Base-by-base conservation (phyloP, 805 yeast species). In the Candida chauliodis region DNA sequence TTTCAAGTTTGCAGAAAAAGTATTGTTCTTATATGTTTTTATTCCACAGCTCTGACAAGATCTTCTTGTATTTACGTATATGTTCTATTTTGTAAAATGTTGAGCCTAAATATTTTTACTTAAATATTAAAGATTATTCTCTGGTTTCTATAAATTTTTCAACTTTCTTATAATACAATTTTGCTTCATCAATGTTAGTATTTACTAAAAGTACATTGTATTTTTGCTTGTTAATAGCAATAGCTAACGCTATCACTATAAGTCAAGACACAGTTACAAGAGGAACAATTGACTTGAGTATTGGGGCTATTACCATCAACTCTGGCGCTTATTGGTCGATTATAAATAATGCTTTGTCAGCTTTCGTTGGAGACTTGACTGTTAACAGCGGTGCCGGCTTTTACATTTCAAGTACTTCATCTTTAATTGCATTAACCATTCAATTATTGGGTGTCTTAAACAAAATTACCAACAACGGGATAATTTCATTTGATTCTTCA, bases 291-390 rank as follows among this genome's bases (percentile, higher is more conserved):
- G 36, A 40, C 18, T 22, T 55, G 23, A 11, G 41, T 11, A 22
- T 54, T 24, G 62, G 59, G 13, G 45, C 39, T 34, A 40, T 53
- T 19, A 48, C 41, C 10, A 43, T 60, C 18, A 30, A 34, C n/a
- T 35, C 49, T 1, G 58, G 55, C 27, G 60, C 46, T 3, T 52
- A 46, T 35, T 58, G 52, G 46, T 56, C 64, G 9, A 54, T 59
- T 23, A 46, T 58, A 28, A 46, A 55, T 34, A 53, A 52, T 36
- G 45, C 52, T 5, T 7, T 46, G n/a, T 42, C 51, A 8, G 40
- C 44, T 11, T 39, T 58, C 15, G 43, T 50, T 30, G 64, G 66
- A 23, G 17, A 30, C 15, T 43, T 60, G 15, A 34, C 44, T 36
- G 52, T 45, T 28, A 43, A 55, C 4, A 47, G 38, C 24, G 45